Percentiles rank a stretch among this genome's conserved stretches.
Conservation (phyloP, 2,329 filamentous ascomycete species). For the Trichoderma koningiopsis region DNA sequence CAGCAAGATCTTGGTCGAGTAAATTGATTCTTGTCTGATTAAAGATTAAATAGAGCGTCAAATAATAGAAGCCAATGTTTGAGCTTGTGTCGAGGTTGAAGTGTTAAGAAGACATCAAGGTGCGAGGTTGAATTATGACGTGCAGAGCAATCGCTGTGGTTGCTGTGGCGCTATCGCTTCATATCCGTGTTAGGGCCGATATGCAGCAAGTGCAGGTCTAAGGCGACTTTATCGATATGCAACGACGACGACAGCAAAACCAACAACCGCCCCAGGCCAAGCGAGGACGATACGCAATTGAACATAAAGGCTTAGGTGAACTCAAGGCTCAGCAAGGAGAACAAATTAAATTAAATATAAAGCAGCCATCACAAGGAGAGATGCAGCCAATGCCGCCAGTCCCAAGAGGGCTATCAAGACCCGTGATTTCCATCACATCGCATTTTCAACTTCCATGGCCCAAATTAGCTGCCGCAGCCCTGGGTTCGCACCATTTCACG, state of each 20-base stretch:
- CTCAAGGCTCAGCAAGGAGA: background rate
- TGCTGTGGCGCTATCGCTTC: conserved; percentile 16
- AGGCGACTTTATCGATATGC: background rate
- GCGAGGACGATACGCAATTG: background rate
- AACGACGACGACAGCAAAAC: background rate
- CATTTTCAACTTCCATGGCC: background rate
- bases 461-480: background rate
- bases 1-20: background rate
- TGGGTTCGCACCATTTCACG: background rate
- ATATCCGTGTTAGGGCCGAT: background rate
- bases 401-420: background rate
- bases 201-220: background rate
- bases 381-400: background rate
- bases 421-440: background rate
- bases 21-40: background rate
- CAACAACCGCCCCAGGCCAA: background rate
- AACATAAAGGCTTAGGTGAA: background rate
- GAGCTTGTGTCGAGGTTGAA: background rate
- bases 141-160: conserved; percentile 4
- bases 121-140: background rate
- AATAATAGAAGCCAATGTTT: background rate
- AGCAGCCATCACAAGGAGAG: background rate
- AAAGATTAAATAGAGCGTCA: background rate
- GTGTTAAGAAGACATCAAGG: background rate
- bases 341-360: background rate